Conservation (phyloP, 177 flowering plant species). For the Tripterygium wilfordii region DNA sequence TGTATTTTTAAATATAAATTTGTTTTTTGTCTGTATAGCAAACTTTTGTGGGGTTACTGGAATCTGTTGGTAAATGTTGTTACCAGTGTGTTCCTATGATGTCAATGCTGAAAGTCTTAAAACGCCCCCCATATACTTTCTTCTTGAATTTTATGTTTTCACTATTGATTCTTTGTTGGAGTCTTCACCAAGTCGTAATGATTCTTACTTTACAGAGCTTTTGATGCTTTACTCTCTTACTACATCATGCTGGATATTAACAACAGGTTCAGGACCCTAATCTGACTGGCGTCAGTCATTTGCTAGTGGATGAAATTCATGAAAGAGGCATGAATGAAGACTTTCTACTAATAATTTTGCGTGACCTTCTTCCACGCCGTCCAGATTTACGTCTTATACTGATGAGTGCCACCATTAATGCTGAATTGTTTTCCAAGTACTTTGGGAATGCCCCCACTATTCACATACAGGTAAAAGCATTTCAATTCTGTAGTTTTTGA, state of each 20-base stretch:
- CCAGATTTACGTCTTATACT: slow-evolving; percentile 84
- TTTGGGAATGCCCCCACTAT: slow-evolving; percentile 85
- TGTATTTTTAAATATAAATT: too few species aligned
- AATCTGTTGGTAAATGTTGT: too few species aligned
- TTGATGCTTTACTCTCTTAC: slow-evolving; percentile 1
- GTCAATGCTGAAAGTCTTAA: too few species aligned
- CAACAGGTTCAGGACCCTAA: slow-evolving; percentile 79
- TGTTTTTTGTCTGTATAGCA: too few species aligned
- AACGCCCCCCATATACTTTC: too few species aligned
- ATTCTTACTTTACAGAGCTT: neutral
- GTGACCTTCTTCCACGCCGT: slow-evolving; percentile 87
- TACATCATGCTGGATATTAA: slow-evolving; percentile 5
- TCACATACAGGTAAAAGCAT: slow-evolving; percentile 66
- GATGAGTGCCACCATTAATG: slow-evolving; percentile 98
- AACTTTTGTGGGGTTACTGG: too few species aligned
- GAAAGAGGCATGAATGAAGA: slow-evolving; percentile 99
- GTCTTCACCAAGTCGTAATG: too few species aligned
- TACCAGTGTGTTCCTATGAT: too few species aligned
- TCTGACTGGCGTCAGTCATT: slow-evolving; percentile 76
- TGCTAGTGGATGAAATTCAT: slow-evolving; percentile 97
- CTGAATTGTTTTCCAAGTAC: slow-evolving; percentile 88
- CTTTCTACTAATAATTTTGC: slow-evolving; percentile 78
- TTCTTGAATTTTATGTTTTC: too few species aligned
- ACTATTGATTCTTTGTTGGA: too few species aligned
- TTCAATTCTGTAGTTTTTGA: neutral